These are phyloP conservation scores for Silybum marianum DNA, from an alignment of 129 eudicot species.

Conservation along the genomic window DNA sequence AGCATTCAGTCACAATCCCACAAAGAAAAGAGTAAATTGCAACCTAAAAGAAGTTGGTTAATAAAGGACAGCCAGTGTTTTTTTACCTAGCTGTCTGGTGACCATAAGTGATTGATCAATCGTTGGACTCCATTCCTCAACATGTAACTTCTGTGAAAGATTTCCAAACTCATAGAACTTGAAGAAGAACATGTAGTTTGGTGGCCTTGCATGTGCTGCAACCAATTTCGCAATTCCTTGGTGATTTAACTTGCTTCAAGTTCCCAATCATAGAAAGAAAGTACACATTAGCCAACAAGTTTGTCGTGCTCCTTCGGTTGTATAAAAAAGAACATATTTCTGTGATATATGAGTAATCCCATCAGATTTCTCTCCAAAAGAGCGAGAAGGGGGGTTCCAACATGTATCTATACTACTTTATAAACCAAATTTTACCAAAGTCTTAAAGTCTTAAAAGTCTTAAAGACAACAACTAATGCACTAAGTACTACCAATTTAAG, in stretches of 20 bases:
- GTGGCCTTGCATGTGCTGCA: slow-evolving; percentile 92
- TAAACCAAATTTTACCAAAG: too few relatives aligned
- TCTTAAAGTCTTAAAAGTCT: too few relatives aligned
- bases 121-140: slow-evolving; percentile 83
- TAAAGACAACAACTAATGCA: too few relatives aligned
- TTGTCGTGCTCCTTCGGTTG: background rate
- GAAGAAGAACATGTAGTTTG: slow-evolving; percentile 93
- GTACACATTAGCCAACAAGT: slow-evolving; percentile 12
- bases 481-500: too few relatives aligned
- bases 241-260: slow-evolving; percentile 84
- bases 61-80: slow-evolving; percentile 4
- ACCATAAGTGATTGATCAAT: slow-evolving; percentile 53
- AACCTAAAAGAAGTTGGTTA: background rate
- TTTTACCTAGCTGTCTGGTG: slow-evolving; percentile 60
- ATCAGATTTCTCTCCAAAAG: too few relatives aligned
- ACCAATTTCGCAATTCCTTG: slow-evolving; percentile 72
- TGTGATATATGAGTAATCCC: background rate
- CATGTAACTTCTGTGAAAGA: slow-evolving; percentile 79
- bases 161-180: slow-evolving; percentile 68
- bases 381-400: too few relatives aligned
- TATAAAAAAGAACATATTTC: background rate
- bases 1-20: background rate
- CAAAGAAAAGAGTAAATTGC: background rate
- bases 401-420: too few relatives aligned
- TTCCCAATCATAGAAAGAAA: slow-evolving; percentile 27